Base-by-base conservation (phyloP, 768 basidiomycete species). In the Suillus subaureus region DNA sequence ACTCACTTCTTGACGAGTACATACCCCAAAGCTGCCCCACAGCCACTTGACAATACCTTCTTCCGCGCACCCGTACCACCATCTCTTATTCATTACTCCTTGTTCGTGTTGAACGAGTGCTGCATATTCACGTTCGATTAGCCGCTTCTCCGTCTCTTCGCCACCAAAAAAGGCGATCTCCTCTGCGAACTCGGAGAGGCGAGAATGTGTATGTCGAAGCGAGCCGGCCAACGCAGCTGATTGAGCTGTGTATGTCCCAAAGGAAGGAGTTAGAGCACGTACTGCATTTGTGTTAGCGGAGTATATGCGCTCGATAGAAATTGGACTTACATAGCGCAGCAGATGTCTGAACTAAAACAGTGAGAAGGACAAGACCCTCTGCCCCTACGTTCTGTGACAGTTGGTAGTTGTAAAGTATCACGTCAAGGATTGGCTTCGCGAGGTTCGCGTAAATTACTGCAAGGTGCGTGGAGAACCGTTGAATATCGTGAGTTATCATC, bases 1-100 rank as follows among this genome's bases (percentile, higher is more conserved):
- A 37, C 16, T 26, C 45, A 55, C 9, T 26, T 40, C 62, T 39
- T 60, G 28, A 37, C 35, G 55, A 31, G n/a, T 23, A 83, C 89
- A 64, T 72, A 96, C 89, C 45, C 97, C 97, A 75, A 96, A 91
- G 74, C 90, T 91, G 70, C 97, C 96, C 97, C 97, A 99, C 9
- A 96, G 72, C 91, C 90, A 98, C 79, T 99, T 99, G 72, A 98
- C 90, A 52, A 99, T 89, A 2, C 93, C 95, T 77, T 99, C 97
- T 76, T 99, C 97, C 21, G 90, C 86, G 73, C 95, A 92, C 2
- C 91, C 88, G 76, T 97, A 94, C 91, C 90, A 93, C 85, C 96
- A 93, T 40, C 91, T 82, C 67, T 91, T 88, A 33, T 85, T 79
- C 70, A 96, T 81, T 2, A 96, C 91, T 65, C 84, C 84, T 69